Base-by-base conservation (phyloP, 106 monocot species). In the Dactylorhiza incarnata region DNA sequence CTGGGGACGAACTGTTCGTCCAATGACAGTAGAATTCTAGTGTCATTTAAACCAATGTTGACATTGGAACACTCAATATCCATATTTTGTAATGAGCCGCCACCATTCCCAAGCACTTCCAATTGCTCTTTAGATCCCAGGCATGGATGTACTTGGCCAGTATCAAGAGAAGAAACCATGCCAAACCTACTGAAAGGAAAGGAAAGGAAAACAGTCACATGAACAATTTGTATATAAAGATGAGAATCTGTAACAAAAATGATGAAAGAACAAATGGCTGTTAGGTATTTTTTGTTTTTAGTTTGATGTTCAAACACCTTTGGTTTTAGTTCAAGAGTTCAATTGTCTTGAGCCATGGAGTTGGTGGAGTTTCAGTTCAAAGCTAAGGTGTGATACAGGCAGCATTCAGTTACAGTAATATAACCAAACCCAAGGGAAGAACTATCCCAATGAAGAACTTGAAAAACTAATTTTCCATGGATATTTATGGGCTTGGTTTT, bases 131-230 rank as follows among this genome's bases (percentile, higher is more conserved):
- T 22, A 48, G 48, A n/a, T 48, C 9, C 49, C 49, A 48, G 12
- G 59, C 29, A 16, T 56, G 52, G 7, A 37, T 53, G 56, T 26
- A 22, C 22, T 62, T 75, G 58, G 55, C 61, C 45, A 58, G 61
- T 75, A 75, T 75, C 61, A 58, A 75, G 2, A 75, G 75, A 17
- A 75, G 26, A 15, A 74, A 53, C 37, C 17, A 37, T 12, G 25
- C 29, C 13, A 43, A 75, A 46, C 45, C 61, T 59, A 16, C 15
- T 46, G 9, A 2, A 11, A 55, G 11, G 22, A 9, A 49, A 72
- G 19, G 5, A 49, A 49, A 22, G 45, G 43, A 44, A 69, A 69
- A 9, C 46, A 5, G 13, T 49, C 23, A 48, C 12, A 72, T 48
- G 47, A 48, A 23, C 9, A 49, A 48, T 2, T 49, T 5, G 0